These are phyloP conservation scores for Flaveria trinervia DNA, from an alignment of 129 eudicot genomes.

Conservation along the genomic window DNA sequence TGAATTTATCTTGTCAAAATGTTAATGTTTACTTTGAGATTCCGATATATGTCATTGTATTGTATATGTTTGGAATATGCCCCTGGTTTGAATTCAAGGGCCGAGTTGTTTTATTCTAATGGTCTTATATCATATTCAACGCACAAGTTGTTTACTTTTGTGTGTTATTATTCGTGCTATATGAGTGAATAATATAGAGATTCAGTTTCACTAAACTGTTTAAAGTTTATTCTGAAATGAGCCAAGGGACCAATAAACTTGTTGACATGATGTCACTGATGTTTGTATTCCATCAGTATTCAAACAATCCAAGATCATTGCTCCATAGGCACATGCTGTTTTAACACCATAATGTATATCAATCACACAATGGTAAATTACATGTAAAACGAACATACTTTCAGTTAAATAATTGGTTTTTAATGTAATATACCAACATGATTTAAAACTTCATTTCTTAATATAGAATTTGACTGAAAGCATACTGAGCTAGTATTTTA, in stretches of 20 bases:
- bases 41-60: background rate
- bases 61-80: conserved; percentile 30
- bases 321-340: conserved; percentile 44
- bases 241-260: conserved; percentile 56
- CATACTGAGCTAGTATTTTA: background rate
- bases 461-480: background rate
- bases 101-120: conserved; percentile 72
- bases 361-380: background rate
- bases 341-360: background rate
- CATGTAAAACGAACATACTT: background rate
- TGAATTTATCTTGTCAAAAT: conserved; percentile 11
- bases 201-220: conserved; percentile 49
- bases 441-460: background rate
- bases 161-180: conserved; percentile 50
- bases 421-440: background rate
- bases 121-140: conserved; percentile 58
- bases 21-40: background rate
- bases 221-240: conserved; percentile 47
- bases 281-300: conserved; percentile 66
- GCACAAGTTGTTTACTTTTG: conserved; percentile 45
- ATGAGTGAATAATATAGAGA: conserved; percentile 58
- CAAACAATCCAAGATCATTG: conserved; percentile 55
- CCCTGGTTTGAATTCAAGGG: conserved; percentile 46
- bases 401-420: background rate
- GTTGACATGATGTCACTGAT: conserved; percentile 70